phyloP scores from a whole-genome alignment of 2,329 filamentous ascomycete species.

The Lasiodiplodia hormozganensis region DNA sequence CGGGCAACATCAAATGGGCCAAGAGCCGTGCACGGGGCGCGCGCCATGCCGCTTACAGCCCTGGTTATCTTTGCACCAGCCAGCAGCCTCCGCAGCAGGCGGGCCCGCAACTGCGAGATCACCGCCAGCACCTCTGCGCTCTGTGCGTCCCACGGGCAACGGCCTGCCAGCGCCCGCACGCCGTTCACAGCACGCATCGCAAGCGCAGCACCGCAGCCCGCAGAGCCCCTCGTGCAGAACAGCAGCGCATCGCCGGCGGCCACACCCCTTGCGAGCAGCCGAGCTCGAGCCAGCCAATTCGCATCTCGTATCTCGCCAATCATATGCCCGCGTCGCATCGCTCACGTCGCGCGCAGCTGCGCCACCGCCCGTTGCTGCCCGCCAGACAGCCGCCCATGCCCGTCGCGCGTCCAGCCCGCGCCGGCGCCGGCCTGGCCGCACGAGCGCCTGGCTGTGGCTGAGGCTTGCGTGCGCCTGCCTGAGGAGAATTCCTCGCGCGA shows the following conservation, averaged over 20 bases:
- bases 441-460: slow-evolving; percentile 23
- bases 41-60: slow-evolving; percentile 18
- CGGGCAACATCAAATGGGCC: slow-evolving; percentile 26
- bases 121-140: slow-evolving; percentile 21
- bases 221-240: background rate
- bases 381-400: slow-evolving; percentile 4
- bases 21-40: slow-evolving; percentile 17
- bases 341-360: slow-evolving; percentile 20
- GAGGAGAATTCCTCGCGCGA: slow-evolving; percentile 17
- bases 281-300: slow-evolving; percentile 26
- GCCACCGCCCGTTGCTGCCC: slow-evolving; percentile 19
- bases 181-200: background rate
- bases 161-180: background rate
- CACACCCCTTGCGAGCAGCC: slow-evolving; percentile 24
- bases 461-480: slow-evolving; percentile 17
- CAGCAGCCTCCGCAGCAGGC: slow-evolving; percentile 18
- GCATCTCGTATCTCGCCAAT: slow-evolving; percentile 25
- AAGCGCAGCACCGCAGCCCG: background rate
- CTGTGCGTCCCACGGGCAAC: slow-evolving; percentile 23
- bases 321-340: slow-evolving; percentile 17
- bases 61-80: slow-evolving; percentile 19
- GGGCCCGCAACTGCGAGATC: slow-evolving; percentile 25
- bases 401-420: slow-evolving; percentile 11
- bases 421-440: slow-evolving; percentile 18
- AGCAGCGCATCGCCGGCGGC: background rate